Base-by-base conservation (phyloP, 1,284 basidiomycete genomes). In the Melampsora medusae region DNA sequence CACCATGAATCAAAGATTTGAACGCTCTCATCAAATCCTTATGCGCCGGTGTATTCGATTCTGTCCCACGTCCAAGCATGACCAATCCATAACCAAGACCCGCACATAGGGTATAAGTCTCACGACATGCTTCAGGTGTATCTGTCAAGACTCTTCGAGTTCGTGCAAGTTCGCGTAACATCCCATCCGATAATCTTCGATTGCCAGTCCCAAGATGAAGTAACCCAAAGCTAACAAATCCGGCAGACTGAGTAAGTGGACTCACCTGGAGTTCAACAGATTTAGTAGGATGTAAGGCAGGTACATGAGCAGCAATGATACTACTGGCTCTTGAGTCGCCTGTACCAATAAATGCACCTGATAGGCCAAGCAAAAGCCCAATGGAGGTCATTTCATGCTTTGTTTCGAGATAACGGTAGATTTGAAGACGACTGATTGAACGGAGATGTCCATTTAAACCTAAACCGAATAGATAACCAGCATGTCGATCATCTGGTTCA, bases 321-420 rank as follows among this genome's bases (percentile, higher is more conserved):
- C 93, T 93, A 4, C 92, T 95, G 76, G 97, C 90, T 79, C 93
- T 90, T 67, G 88, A 86, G 80, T 98, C 93, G 62, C 89, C 88
- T 62, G 87, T 93, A 0, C 95, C 96, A n/a, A 93, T 86, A 80
- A 94, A 93, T 0, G 94, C 93, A 1, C 92, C 92, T 1, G 93
- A 90, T 53, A 99, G 86, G 19, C 97, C 97, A 4, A 99, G 88
- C 1, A 99, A 86, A 49, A 98, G 87, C 1, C 92, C 97, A 65
- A 97, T 92, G 4, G 93, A 94, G 0, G 95, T 97, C 77, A 93
- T 86, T 80, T 97, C 93, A 82, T 99, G 94, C 80, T 98, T 94
- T 7, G 92, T 92, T 6, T 93, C 93, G 78, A 99, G 88, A 82
- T 97, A 98, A 17, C 90, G 89, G 82, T 94, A 86, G n/a, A 86